Conservation (phyloP, 73 alveolate genomes). For the Durusdinium trenchii region DNA sequence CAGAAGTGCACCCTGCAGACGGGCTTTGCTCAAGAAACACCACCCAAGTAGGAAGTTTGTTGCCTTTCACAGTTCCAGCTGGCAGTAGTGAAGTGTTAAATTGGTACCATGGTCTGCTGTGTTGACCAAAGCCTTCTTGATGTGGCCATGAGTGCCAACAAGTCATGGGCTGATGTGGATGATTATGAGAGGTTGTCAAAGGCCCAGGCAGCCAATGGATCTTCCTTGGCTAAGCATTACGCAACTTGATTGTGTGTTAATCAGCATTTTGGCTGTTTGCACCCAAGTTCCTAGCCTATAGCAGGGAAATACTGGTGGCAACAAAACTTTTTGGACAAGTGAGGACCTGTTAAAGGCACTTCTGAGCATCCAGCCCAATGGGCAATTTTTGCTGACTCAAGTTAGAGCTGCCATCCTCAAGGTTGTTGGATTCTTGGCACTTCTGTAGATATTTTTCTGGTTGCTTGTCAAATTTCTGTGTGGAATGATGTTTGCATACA, state of each 20-base stretch:
- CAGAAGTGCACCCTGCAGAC: background rate
- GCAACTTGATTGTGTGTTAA: background rate
- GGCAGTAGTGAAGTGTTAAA: background rate
- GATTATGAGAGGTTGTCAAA: background rate
- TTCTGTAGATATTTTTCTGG: background rate
- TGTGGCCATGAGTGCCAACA: background rate
- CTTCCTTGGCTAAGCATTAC: background rate
- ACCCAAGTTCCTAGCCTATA: background rate
- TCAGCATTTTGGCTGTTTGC: background rate
- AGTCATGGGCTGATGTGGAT: background rate
- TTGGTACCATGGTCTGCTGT: background rate
- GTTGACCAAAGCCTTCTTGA: background rate
- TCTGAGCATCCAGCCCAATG: background rate
- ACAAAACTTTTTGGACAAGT: background rate
- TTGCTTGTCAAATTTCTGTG: background rate
- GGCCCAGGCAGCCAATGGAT: constrained; percentile 2
- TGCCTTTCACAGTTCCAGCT: too few relatives aligned
- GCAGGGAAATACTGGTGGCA: background rate
- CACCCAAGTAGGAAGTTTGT: too few relatives aligned
- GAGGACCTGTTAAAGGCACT: background rate
- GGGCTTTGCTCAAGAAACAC: background rate
- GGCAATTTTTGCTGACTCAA: background rate
- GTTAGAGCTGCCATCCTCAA: background rate
- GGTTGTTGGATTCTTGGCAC: background rate
- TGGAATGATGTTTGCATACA: background rate